phyloP scores from a whole-genome alignment of 345 rosid genomes.

The Aquilaria sinensis region DNA sequence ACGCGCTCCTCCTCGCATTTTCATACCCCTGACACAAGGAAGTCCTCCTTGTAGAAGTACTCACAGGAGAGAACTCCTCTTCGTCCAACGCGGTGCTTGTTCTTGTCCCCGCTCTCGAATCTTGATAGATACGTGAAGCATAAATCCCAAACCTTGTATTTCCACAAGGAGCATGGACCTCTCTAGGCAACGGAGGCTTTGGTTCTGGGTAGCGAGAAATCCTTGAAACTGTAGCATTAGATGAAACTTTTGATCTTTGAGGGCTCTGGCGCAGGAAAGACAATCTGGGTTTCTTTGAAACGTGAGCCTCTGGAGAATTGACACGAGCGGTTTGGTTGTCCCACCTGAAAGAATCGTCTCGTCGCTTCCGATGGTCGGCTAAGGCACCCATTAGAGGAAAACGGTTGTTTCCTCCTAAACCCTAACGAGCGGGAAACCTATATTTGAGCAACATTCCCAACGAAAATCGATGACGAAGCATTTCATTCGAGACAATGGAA shows the following conservation, averaged over 20 bases:
- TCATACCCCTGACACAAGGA: constrained; percentile 1
- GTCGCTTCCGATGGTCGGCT: constrained; percentile 57
- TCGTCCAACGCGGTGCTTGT: constrained; percentile 9
- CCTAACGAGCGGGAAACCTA: constrained; percentile 11
- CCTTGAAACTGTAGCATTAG: too few relatives aligned
- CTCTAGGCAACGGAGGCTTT: constrained; percentile 19
- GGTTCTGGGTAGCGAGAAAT: constrained; percentile 21
- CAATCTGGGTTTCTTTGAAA: constrained; percentile 56
- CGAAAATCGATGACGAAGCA: too few relatives aligned
- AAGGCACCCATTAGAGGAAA: constrained; percentile 54
- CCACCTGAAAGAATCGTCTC: constrained; percentile 29
- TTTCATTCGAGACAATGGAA: too few relatives aligned
- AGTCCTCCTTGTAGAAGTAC: too few relatives aligned
- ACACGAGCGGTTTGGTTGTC: constrained; percentile 9
- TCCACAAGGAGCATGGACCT: constrained; percentile 21
- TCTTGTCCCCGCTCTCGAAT: constrained; percentile 5
- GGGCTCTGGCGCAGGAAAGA: constrained; percentile 31
- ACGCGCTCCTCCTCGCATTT: background rate
- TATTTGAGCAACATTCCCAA: too few relatives aligned
- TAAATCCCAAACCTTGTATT: constrained; percentile 13
- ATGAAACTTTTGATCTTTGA: constrained; percentile 13
- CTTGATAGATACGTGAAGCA: background rate
- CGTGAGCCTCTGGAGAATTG: constrained; percentile 36
- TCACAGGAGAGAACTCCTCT: too few relatives aligned
- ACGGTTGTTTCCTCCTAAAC: constrained; percentile 17